These are phyloP conservation scores for Nyctanthes arbortristis DNA, from an alignment of 257 asterid species.

Conservation along the genomic window DNA sequence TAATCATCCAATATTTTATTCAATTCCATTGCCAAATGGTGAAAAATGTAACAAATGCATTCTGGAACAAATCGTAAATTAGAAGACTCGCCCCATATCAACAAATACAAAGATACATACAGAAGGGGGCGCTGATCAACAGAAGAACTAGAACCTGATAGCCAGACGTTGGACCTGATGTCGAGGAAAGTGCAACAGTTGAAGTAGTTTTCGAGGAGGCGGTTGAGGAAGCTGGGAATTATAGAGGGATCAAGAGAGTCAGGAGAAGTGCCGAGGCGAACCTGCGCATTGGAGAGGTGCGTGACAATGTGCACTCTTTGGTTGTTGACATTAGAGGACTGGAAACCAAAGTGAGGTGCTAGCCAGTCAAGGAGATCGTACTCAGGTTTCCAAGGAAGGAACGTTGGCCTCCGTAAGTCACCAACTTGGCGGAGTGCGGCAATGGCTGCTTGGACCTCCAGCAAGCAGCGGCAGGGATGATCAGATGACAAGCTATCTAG, in stretches of 20 bases:
- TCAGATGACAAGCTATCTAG: slow-evolving; percentile 86
- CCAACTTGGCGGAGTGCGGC: slow-evolving; percentile 81
- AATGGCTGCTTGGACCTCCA: slow-evolving; percentile 87
- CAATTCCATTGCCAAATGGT: slow-evolving; percentile 90
- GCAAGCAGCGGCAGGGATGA: slow-evolving; percentile 90
- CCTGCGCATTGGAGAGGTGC: slow-evolving; percentile 89
- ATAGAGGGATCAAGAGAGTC: slow-evolving; percentile 75
- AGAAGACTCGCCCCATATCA: slow-evolving; percentile 96
- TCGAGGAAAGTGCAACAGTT: slow-evolving; percentile 82
- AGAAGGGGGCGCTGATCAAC: slow-evolving; percentile 72
- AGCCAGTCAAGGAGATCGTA: slow-evolving; percentile 93
- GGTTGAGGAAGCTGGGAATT: slow-evolving; percentile 79
- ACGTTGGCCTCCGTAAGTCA: slow-evolving; percentile 81
- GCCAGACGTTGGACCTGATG: slow-evolving; percentile 76
- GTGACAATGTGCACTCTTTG: slow-evolving; percentile 89
- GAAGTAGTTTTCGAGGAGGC: slow-evolving; percentile 62
- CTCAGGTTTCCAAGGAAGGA: slow-evolving; percentile 63
- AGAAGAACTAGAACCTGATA: slow-evolving; percentile 49
- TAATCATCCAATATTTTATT: slow-evolving; percentile 86
- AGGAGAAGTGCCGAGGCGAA: slow-evolving; percentile 92
- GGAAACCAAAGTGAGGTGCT: slow-evolving; percentile 82
- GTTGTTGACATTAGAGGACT: slow-evolving; percentile 72
- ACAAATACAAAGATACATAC: slow-evolving; percentile 72
- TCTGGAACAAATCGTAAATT: slow-evolving; percentile 87
- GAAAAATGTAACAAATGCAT: slow-evolving; percentile 76